phyloP scores from a whole-genome alignment of 2,329 filamentous ascomycete genomes.

The Alternaria sp. region DNA sequence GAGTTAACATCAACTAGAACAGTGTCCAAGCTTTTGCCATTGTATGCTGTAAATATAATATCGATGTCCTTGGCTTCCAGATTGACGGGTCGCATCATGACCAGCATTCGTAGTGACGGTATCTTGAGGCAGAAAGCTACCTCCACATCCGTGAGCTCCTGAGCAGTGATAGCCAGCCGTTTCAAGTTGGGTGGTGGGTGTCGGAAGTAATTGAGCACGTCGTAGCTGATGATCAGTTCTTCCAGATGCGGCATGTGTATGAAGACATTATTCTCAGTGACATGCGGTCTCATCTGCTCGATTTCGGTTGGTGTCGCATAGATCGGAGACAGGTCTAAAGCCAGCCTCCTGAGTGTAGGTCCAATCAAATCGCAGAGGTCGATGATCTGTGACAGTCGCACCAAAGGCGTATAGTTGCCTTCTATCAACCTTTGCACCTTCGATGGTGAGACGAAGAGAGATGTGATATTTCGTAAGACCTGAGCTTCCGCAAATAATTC shows the following conservation, averaged over 20 bases:
- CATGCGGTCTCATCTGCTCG: constrained; percentile 17
- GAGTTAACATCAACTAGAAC: constrained; percentile 39
- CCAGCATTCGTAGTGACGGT: constrained; percentile 26
- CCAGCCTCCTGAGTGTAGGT: constrained; percentile 30
- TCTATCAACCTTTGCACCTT: constrained; percentile 7
- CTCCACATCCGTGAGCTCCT: constrained; percentile 20
- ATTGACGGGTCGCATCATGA: constrained; percentile 27
- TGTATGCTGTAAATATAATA: constrained; percentile 27
- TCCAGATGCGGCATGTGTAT: constrained; percentile 34
- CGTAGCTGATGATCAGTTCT: constrained; percentile 38
- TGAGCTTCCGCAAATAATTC: constrained; percentile 26
- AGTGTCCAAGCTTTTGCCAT: constrained; percentile 32
- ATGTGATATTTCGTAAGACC: constrained; percentile 25
- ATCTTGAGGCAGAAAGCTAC: constrained; percentile 32
- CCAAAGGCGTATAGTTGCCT: constrained; percentile 19
- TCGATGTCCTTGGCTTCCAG: constrained; percentile 30
- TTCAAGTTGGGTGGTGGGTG: constrained; percentile 36
- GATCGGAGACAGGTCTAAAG: constrained; percentile 33
- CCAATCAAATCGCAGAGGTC: constrained; percentile 32
- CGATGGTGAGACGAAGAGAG: constrained; percentile 33
- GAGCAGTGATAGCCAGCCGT: constrained; percentile 35
- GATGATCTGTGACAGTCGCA: constrained; percentile 37
- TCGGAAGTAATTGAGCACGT: constrained; percentile 34
- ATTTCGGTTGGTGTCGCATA: constrained; percentile 25
- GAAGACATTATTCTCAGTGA: constrained; percentile 30